A percentile compares a stretch with the other conserved stretches of the same genome.
Evolutionary conservation across 139 green algal genomes (phyloP).

Genomic region (Chara braunii): DNA sequence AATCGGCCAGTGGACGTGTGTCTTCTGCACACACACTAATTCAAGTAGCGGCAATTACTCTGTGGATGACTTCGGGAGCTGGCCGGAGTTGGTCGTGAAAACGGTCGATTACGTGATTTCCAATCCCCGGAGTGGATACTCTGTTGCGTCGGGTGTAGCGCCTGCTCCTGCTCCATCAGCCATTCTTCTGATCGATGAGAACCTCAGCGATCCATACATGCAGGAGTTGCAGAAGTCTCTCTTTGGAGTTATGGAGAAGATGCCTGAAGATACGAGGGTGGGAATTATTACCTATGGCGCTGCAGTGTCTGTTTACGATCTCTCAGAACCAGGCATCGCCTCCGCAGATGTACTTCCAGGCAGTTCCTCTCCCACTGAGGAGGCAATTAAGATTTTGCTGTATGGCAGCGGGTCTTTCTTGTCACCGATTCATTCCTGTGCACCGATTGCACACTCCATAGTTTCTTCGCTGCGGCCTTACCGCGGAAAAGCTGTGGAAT

Average conservation of each 20-base stretch:
- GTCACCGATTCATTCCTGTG: slow-evolving; percentile 25
- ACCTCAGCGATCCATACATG: slow-evolving; percentile 2
- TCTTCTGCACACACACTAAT: slow-evolving; percentile 14
- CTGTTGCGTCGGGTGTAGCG: slow-evolving; percentile 15
- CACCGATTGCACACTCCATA: slow-evolving; percentile 24
- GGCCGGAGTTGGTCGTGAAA: slow-evolving; percentile 19
- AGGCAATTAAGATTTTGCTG: slow-evolving; percentile 28
- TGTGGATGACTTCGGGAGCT: slow-evolving; percentile 21
- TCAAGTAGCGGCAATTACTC: slow-evolving; percentile 25
- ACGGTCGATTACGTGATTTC: slow-evolving; percentile 37
- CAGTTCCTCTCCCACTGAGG: not conserved
- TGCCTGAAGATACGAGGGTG: slow-evolving; percentile 25
- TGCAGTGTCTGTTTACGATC: slow-evolving; percentile 40
- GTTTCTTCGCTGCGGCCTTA: slow-evolving; percentile 31
- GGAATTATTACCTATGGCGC: slow-evolving; percentile 40
- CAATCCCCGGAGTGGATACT: slow-evolving; percentile 4
- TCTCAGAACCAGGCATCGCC: slow-evolving; percentile 15
- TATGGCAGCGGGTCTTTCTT: slow-evolving; percentile 16
- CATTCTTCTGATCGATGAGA: slow-evolving; percentile 26
- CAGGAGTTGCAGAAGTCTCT: slow-evolving; percentile 22
- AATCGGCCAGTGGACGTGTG: slow-evolving; percentile 26
- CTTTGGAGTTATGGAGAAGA: slow-evolving; percentile 4
- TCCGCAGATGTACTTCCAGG: slow-evolving; percentile 35
- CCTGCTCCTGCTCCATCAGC: slow-evolving; percentile 17
- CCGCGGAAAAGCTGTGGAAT: not conserved